Percentiles rank a stretch among this genome's conserved stretches.
phyloP scores from a whole-genome alignment of 306 rosid species.

The Citrullus amarus region DNA sequence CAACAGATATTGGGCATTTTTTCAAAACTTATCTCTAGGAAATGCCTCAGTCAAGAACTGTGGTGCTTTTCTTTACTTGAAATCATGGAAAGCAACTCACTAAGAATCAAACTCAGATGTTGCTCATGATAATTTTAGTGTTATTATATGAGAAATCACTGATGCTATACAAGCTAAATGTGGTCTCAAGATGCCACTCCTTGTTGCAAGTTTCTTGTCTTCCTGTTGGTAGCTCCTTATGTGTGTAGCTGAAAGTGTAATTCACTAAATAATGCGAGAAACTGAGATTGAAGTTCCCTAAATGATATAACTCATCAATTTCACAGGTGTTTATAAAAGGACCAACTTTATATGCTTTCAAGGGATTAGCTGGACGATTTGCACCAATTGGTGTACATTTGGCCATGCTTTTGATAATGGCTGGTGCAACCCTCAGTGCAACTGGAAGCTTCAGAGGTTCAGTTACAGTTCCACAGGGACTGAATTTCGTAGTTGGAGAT shows the following conservation, averaged over 20 bases:
- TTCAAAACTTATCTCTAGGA: not conserved
- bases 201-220: not conserved
- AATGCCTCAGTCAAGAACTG: not conserved
- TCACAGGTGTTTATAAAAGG: constrained; percentile 78
- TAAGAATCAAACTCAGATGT: not conserved
- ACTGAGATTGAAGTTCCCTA: not conserved
- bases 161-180: not conserved
- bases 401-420: constrained; percentile 84
- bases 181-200: not conserved
- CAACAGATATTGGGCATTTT: not conserved
- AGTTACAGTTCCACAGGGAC: constrained; percentile 90
- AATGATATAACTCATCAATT: not conserved
- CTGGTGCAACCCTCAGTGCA: constrained; percentile 87
- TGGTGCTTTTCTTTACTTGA: not conserved
- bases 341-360: constrained; percentile 72
- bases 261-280: not conserved
- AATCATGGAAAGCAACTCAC: not conserved
- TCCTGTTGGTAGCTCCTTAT: not conserved
- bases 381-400: constrained; percentile 95
- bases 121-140: not conserved
- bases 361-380: constrained; percentile 78
- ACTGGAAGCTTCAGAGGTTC: constrained; percentile 93
- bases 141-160: not conserved
- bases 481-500: constrained; percentile 88
- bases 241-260: not conserved